Evolutionary conservation across 805 yeast genomes (phyloP).

Genomic region (Teunomyces aglyptinius): DNA sequence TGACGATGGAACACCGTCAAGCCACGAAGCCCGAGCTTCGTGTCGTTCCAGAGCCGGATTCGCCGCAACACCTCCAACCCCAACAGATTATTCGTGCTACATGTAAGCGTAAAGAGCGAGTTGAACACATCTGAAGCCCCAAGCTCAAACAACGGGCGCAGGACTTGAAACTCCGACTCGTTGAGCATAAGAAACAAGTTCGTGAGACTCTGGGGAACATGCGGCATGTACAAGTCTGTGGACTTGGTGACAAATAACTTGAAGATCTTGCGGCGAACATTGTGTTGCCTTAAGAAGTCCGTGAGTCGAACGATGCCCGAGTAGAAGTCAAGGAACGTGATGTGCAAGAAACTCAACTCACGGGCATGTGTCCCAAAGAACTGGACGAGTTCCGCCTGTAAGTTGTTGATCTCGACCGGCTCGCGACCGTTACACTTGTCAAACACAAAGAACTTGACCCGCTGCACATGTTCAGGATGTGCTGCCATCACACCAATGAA

Average conservation of each 20-base stretch:
- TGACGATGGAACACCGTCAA: constrained; percentile 34
- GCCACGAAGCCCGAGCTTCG: constrained; percentile 25
- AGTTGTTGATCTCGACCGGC: constrained; percentile 9
- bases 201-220: constrained; percentile 25
- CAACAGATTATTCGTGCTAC: constrained; percentile 30
- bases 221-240: constrained; percentile 24
- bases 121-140: neutral
- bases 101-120: constrained; percentile 26
- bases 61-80: constrained; percentile 28
- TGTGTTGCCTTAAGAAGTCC: constrained; percentile 19
- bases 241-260: constrained; percentile 28
- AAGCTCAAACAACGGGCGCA: constrained; percentile 5
- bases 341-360: constrained; percentile 29
- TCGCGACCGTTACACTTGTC: constrained; percentile 27
- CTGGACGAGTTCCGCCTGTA: constrained; percentile 24
- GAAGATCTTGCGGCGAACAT: constrained; percentile 26
- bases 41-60: constrained; percentile 18
- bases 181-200: constrained; percentile 32
- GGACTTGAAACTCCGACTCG: constrained; percentile 22
- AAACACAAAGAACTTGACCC: constrained; percentile 29
- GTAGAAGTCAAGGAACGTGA: constrained; percentile 28
- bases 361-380: constrained; percentile 24
- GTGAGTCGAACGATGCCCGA: constrained; percentile 24
- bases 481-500: constrained; percentile 19
- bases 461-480: constrained; percentile 18